These are phyloP conservation scores for Penicillium corylophilum DNA, from an alignment of 2,329 filamentous ascomycete genomes.

Conservation along the genomic window DNA sequence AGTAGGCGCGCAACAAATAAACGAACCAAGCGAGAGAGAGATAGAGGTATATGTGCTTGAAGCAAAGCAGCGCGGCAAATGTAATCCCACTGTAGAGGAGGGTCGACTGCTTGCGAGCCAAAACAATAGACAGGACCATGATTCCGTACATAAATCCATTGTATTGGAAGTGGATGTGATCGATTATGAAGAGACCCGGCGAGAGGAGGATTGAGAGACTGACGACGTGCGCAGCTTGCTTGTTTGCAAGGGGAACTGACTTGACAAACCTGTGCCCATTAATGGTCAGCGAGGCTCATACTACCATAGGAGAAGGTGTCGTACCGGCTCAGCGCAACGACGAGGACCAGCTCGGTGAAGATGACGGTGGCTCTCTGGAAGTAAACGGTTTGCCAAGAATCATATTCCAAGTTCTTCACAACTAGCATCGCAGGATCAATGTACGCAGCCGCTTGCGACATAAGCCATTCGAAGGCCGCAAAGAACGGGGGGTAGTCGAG, in stretches of 20 bases:
- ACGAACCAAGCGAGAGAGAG: conserved; percentile 94
- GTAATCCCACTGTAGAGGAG: conserved; percentile 75
- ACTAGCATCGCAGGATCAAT: conserved; percentile 79
- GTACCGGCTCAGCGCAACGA: conserved; percentile 77
- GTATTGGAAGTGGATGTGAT: conserved; percentile 99
- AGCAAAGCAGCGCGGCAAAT: conserved; percentile 82
- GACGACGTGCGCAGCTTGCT: conserved; percentile 76
- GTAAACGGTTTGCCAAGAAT: conserved; percentile 90
- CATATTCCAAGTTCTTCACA: conserved; percentile 77
- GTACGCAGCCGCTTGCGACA: conserved; percentile 77
- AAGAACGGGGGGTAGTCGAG: conserved; percentile 99
- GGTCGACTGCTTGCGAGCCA: conserved; percentile 73
- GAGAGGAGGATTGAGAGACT: conserved; percentile 88
- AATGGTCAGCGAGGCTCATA: conserved; percentile 2
- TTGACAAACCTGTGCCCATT: conserved; percentile 65
- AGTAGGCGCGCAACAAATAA: conserved; percentile 85
- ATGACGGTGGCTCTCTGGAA: conserved; percentile 93
- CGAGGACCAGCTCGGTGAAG: conserved; percentile 75
- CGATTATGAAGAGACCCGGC: conserved; percentile 91
- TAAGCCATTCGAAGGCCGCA: conserved; percentile 90
- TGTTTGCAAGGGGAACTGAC: conserved; percentile 64
- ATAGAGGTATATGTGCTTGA: conserved; percentile 98
- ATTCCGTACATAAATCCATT: conserved; percentile 96
- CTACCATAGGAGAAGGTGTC: conserved; percentile 13
- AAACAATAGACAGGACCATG: conserved; percentile 78